A percentile compares a stretch with the other conserved stretches of the same genome.
These are phyloP conservation scores for Scheffersomyces parashehatae DNA, from an alignment of 1,139 yeast genomes.

Conservation along the genomic window DNA sequence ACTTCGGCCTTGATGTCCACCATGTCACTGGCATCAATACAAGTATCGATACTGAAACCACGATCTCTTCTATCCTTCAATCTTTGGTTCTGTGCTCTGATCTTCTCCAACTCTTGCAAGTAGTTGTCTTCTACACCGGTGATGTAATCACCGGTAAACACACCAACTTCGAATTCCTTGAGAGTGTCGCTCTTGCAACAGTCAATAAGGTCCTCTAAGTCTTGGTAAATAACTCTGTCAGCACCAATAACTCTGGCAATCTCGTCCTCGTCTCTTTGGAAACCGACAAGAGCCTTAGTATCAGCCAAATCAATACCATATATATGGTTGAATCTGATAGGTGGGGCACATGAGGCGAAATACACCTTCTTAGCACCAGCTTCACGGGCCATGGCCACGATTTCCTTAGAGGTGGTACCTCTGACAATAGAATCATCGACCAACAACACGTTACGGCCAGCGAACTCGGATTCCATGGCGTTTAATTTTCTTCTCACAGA, in stretches of 20 bases:
- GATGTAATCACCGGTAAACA: slow-evolving; percentile 90
- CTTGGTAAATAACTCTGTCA: slow-evolving; percentile 87
- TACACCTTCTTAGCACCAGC: slow-evolving; percentile 94
- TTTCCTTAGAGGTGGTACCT: slow-evolving; percentile 96
- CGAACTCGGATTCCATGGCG: slow-evolving; percentile 94
- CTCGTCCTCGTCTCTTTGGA: slow-evolving; percentile 68
- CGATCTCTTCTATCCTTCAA: slow-evolving; percentile 44
- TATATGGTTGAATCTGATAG: slow-evolving; percentile 90
- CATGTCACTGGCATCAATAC: slow-evolving; percentile 47
- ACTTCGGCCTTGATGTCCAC: slow-evolving; percentile 82
- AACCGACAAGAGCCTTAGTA: slow-evolving; percentile 91
- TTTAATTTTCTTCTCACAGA: slow-evolving; percentile 92
- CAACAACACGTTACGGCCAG: slow-evolving; percentile 79
- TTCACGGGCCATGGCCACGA: slow-evolving; percentile 95
- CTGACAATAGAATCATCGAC: slow-evolving; percentile 97
- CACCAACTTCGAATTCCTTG: slow-evolving; percentile 85
- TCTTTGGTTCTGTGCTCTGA: slow-evolving; percentile 79
- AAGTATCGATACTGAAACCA: slow-evolving; percentile 47
- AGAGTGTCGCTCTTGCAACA: slow-evolving; percentile 69
- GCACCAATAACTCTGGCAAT: slow-evolving; percentile 85
- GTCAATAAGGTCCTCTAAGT: slow-evolving; percentile 73
- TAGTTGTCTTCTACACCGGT: slow-evolving; percentile 90
- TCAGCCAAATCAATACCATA: slow-evolving; percentile 98
- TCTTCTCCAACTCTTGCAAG: slow-evolving; percentile 75
- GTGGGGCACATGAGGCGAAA: slow-evolving; percentile 97